Evolutionary conservation across 345 rosid genomes (phyloP), one percentile per base, ranked within the genome.

Genomic region (Lepidium sativum): DNA sequence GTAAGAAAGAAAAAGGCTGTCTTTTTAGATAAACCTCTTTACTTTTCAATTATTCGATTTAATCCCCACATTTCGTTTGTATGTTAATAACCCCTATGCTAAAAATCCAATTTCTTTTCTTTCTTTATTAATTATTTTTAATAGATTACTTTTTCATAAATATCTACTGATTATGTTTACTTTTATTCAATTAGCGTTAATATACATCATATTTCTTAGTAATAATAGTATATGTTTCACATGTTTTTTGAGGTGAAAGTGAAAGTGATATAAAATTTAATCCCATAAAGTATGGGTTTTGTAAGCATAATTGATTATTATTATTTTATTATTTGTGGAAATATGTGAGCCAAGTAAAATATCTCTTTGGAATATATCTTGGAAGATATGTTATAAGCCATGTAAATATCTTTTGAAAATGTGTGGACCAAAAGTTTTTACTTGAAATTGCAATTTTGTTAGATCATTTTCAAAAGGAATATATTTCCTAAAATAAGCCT

Each of bases 301-400:
- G 5, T 43, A 7, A 43, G 12, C 35, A 27, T 27, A 50, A 13
- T 2, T 23, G 9, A 9, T 8, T 44, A 9, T n/a, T n/a, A n/a
- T 18, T 31, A n/a, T 8, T 11, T 54, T 7, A 1, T 34, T 4
- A 16, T 33, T 25, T 25, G 2, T 15, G 15, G n/a, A n/a, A n/a
- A n/a, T n/a, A n/a, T 48, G 54, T 57, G 25, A 50, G 66, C 76
- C 76, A 71, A 64, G 76, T 64, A 63, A 56, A n/a, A 47, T 13
- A 71, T 55, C 15, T 50, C 29, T 35, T 61, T 42, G 52, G 51
- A 51, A 69, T 60, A 61, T 62, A 60, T 58, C 10, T 2, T 37
- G 33, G 31, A 40, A 61, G 13, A 27, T 25, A 33, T 61, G 50
- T 16, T 50, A 41, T 35, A 44, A 62, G 68, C 74, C 68, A 70